These are phyloP conservation scores for Mycena amicta DNA, from an alignment of 768 basidiomycete species.

Conservation along the genomic window DNA sequence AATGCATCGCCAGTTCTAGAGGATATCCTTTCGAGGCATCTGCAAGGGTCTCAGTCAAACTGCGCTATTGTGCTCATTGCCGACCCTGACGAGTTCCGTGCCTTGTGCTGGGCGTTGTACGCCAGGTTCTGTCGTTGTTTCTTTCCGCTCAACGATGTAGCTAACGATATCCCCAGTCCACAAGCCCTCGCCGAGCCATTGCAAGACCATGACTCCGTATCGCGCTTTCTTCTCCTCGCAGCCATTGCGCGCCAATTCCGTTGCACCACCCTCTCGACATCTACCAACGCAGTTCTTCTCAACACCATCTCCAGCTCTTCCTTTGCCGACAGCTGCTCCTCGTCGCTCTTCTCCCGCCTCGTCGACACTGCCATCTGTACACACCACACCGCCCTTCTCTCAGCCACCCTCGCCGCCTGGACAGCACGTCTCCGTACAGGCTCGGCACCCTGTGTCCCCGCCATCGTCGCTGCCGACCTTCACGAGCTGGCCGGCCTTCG, in stretches of 20 bases:
- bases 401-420: slow-evolving; percentile 33
- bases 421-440: slow-evolving; percentile 30
- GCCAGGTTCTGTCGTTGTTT: slow-evolving; percentile 48
- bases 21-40: slow-evolving; percentile 1
- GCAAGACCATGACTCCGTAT: slow-evolving; percentile 39
- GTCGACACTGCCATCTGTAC: slow-evolving; percentile 31
- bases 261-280: slow-evolving; percentile 49
- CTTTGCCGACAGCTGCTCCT: slow-evolving; percentile 37
- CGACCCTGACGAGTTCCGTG: slow-evolving; percentile 27
- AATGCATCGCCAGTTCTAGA: slow-evolving; percentile 13
- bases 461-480: slow-evolving; percentile 39
- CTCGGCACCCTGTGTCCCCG: slow-evolving; percentile 39
- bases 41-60: neutral
- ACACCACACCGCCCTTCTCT: slow-evolving; percentile 27
- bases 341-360: slow-evolving; percentile 34
- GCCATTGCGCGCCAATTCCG: slow-evolving; percentile 53
- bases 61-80: neutral
- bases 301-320: slow-evolving; percentile 26
- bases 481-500: slow-evolving; percentile 32
- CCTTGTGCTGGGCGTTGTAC: slow-evolving; percentile 56
- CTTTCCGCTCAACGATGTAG: too few species aligned
- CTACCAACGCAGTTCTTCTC: slow-evolving; percentile 36
- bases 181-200: slow-evolving; percentile 48
- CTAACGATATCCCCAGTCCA: slow-evolving; percentile 42
- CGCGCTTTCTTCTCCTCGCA: slow-evolving; percentile 46